Percentiles rank a stretch among this genome's conserved stretches.
phyloP scores from a whole-genome alignment of 1,284 basidiomycete genomes.

The Ceratobasidium sp. region DNA sequence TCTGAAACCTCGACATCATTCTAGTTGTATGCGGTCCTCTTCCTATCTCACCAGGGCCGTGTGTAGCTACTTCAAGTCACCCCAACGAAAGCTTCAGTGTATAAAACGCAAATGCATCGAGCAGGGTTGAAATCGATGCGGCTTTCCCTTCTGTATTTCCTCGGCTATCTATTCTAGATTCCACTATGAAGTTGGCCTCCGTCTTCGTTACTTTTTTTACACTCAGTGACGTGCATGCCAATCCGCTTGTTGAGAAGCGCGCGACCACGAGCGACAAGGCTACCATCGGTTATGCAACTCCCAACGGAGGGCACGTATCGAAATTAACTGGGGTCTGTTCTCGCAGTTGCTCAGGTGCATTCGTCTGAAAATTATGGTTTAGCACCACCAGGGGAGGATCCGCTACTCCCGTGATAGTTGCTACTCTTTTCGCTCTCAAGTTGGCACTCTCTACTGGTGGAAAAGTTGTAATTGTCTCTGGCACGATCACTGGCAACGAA shows the following conservation, averaged over 20 bases:
- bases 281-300: slow-evolving; percentile 25
- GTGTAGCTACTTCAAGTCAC: too few relatives aligned
- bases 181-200: too few relatives aligned
- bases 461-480: slow-evolving; percentile 64
- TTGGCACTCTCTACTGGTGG: slow-evolving; percentile 60
- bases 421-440: slow-evolving; percentile 61
- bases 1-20: too few relatives aligned
- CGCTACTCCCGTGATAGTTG: slow-evolving; percentile 56
- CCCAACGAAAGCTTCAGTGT: too few relatives aligned
- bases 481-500: slow-evolving; percentile 60
- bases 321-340: too few relatives aligned
- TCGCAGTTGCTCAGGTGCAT: background rate
- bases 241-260: slow-evolving; percentile 28
- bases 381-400: slow-evolving; percentile 34
- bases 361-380: background rate
- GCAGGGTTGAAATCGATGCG: too few relatives aligned
- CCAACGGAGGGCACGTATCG: slow-evolving; percentile 7
- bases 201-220: background rate
- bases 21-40: too few relatives aligned
- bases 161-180: too few relatives aligned
- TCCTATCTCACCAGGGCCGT: too few relatives aligned
- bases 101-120: too few relatives aligned
- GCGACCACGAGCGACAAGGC: slow-evolving; percentile 27
- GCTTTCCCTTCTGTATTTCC: too few relatives aligned
- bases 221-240: slow-evolving; percentile 2